Base-by-base conservation (phyloP, 108 stramenopile genomes). In the Heterococcus sp. region DNA sequence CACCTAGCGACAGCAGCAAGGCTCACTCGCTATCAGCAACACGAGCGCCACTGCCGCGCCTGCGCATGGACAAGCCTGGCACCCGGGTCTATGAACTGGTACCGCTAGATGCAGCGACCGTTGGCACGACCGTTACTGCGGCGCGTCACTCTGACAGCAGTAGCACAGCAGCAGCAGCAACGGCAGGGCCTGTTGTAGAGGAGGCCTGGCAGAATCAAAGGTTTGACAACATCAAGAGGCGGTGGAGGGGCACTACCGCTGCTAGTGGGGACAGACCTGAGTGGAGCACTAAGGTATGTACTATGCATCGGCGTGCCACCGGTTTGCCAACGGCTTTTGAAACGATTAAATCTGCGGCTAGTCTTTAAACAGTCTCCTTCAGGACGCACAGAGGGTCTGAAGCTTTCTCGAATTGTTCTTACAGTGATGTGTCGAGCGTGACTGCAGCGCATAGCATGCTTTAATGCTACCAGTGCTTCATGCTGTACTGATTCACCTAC, bases 141-240 rank as follows among this genome's bases (percentile, higher is more conserved):
- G n/a, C n/a, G n/a, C n/a, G n/a, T n/a, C n/a, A n/a, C n/a, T 2
- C n/a, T 34, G 1, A 21, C 38, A 8, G 26, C 75, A 5, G 21
- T 30, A n/a, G 67, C 75, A n/a, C 2, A 66, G 14, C 67, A 38
- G 1, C 37, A 68, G 5, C 31, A 68, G 26, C 67, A 63, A 58
- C 68, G 46, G 46, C 65, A 34, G 68, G 38, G n/a, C 65, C 76
- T 1, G 76, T 77, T 1, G 68, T 77, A 69, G 39, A 66, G 38
- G 76, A 77, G 33, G 67, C 76, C 0, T 77, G 36, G 30, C 65
- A 77, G 76, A 69, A 35, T 29, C 67, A 76, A 46, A 39, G 38
- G 34, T 76, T 28, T 34, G 34, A 39, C 2, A 76, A 65, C 33
- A 14, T 76, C 1, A 34, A 32, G 68, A 11, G 75, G 34, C 8